Conservation (phyloP, 345 rosid species). For the Brassica nigra region DNA sequence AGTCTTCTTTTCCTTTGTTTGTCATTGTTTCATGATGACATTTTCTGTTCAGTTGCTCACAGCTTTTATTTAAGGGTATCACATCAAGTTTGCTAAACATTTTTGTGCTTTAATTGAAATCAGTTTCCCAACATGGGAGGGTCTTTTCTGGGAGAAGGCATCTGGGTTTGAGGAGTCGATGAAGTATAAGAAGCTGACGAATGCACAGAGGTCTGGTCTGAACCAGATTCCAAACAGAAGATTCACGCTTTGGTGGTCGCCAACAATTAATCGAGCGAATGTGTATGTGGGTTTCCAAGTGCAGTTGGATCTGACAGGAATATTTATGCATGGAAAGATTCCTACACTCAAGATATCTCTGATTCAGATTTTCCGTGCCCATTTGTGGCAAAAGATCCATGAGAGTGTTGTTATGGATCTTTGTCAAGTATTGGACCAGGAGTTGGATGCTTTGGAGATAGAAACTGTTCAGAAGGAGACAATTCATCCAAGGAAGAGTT, state of each 20-base stretch:
- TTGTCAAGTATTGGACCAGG: conserved; percentile 98
- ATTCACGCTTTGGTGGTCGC: conserved; percentile 99
- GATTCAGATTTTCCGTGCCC: conserved; percentile 99
- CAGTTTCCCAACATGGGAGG: conserved; percentile 99
- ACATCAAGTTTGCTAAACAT: conserved; percentile 9
- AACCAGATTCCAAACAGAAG: conserved; percentile 98
- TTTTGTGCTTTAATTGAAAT: conserved; percentile 17
- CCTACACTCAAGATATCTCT: conserved; percentile 97
- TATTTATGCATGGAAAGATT: conserved; percentile 99
- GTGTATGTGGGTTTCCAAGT: conserved; percentile 99
- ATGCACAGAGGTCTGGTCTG: conserved; percentile 99
- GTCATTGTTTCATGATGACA: neutral
- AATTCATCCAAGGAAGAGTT: conserved; percentile 99
- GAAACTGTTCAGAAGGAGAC: conserved; percentile 99
- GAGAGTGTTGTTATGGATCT: conserved; percentile 99
- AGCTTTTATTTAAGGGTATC: neutral
- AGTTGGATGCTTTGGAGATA: conserved; percentile 96
- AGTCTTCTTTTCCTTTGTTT: conserved; percentile 41
- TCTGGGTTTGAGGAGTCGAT: conserved; percentile 99
- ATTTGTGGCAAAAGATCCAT: conserved; percentile 99
- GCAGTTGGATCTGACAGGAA: conserved; percentile 97
- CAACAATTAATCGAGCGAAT: conserved; percentile 94
- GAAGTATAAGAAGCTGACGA: conserved; percentile 98
- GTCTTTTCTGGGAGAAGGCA: conserved; percentile 99
- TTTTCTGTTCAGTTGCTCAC: conserved; percentile 10